A percentile compares a stretch with the other conserved stretches of the same genome.
Evolutionary conservation across 2,329 filamentous ascomycete species (phyloP).

Genomic region (Neocatenulostroma microsporum): DNA sequence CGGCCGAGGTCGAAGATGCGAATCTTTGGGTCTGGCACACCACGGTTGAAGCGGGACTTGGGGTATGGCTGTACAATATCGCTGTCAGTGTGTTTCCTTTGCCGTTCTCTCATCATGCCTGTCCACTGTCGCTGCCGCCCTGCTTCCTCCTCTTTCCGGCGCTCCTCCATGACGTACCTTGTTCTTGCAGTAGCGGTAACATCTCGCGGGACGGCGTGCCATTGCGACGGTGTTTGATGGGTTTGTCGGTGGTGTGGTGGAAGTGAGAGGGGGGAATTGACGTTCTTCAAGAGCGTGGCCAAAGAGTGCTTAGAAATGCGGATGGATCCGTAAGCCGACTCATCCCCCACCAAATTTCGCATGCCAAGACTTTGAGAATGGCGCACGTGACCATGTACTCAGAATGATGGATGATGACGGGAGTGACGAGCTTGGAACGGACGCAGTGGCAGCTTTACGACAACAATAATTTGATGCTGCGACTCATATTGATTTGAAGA

Average conservation of each 20-base stretch:
- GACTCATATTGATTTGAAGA: too few species aligned
- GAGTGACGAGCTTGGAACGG: too few species aligned
- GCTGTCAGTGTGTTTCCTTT: constrained; percentile 23
- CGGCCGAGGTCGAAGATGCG: constrained; percentile 67
- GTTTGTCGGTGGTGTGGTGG: constrained; percentile 37
- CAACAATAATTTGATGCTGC: too few species aligned
- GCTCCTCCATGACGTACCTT: constrained; percentile 61
- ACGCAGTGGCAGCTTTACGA: too few species aligned
- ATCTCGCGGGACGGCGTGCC: constrained; percentile 98
- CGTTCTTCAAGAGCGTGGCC: constrained; percentile 11
- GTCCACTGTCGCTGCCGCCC: constrained; percentile 8
- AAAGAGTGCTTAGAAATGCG: background rate
- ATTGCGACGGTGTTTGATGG: constrained; percentile 68
- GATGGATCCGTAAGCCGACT: too few species aligned
- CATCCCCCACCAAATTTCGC: too few species aligned
- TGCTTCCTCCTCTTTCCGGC: constrained; percentile 1
- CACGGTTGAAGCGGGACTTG: constrained; percentile 99
- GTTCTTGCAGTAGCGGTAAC: constrained; percentile 99
- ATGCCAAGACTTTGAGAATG: background rate
- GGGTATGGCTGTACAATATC: constrained; percentile 67
- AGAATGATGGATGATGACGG: background rate
- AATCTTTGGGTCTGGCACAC: constrained; percentile 60
- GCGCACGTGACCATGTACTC: too few species aligned
- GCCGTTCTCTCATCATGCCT: constrained; percentile 4
- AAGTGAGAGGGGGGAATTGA: constrained; percentile 22